phyloP scores from a whole-genome alignment of 305 asterid genomes.

The Vinca major region DNA sequence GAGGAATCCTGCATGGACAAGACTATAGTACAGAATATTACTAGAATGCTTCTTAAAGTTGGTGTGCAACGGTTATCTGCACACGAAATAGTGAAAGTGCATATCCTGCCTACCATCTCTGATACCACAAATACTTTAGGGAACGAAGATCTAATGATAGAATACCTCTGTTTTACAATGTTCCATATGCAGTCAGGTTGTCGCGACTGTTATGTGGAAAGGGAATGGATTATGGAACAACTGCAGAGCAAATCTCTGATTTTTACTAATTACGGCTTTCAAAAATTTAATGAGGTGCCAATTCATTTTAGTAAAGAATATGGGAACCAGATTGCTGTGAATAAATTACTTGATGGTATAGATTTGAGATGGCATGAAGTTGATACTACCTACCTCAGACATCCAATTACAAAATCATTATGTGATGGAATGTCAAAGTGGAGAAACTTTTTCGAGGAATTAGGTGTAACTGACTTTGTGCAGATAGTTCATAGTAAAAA shows the following conservation, averaged over 20 bases:
- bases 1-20: slow-evolving; percentile 34
- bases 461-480: slow-evolving; percentile 76
- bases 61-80: slow-evolving; percentile 83
- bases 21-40: slow-evolving; percentile 42
- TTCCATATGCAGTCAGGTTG: slow-evolving; percentile 76
- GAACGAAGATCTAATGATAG: slow-evolving; percentile 51
- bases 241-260: slow-evolving; percentile 51
- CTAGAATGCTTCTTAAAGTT: slow-evolving; percentile 62
- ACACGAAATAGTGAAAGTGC: slow-evolving; percentile 71
- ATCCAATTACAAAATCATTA: slow-evolving; percentile 55
- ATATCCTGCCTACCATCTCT: slow-evolving; percentile 58
- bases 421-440: slow-evolving; percentile 62
- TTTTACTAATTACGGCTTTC: slow-evolving; percentile 70
- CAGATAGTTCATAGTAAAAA: slow-evolving; percentile 53
- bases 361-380: slow-evolving; percentile 68
- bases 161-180: slow-evolving; percentile 81
- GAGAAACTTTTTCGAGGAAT: slow-evolving; percentile 62
- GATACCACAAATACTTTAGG: slow-evolving; percentile 29
- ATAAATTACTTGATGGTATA: slow-evolving; percentile 41
- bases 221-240: slow-evolving; percentile 41
- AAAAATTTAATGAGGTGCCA: slow-evolving; percentile 49
- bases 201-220: slow-evolving; percentile 49
- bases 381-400: slow-evolving; percentile 48
- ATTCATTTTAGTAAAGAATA: slow-evolving; percentile 59
- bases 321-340: slow-evolving; percentile 51